These are phyloP conservation scores for Stachybotrys elegans DNA, from an alignment of 2,329 filamentous ascomycete genomes.

Conservation along the genomic window DNA sequence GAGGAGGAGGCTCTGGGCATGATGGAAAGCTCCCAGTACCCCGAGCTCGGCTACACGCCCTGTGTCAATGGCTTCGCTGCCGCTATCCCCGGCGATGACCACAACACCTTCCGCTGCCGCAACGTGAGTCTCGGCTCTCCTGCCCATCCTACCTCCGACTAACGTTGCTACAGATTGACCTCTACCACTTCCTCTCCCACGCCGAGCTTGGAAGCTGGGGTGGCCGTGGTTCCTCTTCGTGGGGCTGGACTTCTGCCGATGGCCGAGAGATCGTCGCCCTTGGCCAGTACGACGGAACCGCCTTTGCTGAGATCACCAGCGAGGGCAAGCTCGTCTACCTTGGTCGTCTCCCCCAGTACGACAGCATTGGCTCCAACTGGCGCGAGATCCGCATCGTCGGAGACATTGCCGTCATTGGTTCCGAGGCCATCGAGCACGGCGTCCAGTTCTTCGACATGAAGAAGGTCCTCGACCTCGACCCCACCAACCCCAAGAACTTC, in stretches of 20 bases:
- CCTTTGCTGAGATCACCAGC: slow-evolving; percentile 39
- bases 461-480: slow-evolving; percentile 19
- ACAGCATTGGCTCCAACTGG: slow-evolving; percentile 35
- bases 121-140: too few relatives aligned
- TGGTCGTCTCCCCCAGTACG: slow-evolving; percentile 29
- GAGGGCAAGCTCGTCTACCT: slow-evolving; percentile 4
- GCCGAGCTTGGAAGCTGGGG: slow-evolving; percentile 36
- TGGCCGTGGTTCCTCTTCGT: slow-evolving; percentile 29
- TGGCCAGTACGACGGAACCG: slow-evolving; percentile 42
- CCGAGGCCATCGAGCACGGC: slow-evolving; percentile 44
- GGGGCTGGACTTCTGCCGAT: slow-evolving; percentile 40
- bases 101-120: slow-evolving; percentile 43
- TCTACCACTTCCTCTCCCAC: slow-evolving; percentile 52
- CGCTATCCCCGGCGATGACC: slow-evolving; percentile 37
- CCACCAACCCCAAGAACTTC: slow-evolving; percentile 25
- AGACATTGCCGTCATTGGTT: slow-evolving; percentile 32
- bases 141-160: too few relatives aligned
- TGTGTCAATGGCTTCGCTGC: slow-evolving; percentile 39
- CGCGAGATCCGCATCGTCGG: slow-evolving; percentile 36
- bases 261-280: slow-evolving; percentile 45
- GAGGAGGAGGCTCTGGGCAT: background rate
- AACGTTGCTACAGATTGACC: slow-evolving; percentile 20
- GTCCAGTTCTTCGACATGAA: slow-evolving; percentile 61
- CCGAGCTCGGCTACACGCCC: slow-evolving; percentile 30
- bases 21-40: slow-evolving; percentile 18